These are phyloP conservation scores for Xanthoceras sorbifolium DNA, from an alignment of 345 rosid species.

Conservation along the genomic window DNA sequence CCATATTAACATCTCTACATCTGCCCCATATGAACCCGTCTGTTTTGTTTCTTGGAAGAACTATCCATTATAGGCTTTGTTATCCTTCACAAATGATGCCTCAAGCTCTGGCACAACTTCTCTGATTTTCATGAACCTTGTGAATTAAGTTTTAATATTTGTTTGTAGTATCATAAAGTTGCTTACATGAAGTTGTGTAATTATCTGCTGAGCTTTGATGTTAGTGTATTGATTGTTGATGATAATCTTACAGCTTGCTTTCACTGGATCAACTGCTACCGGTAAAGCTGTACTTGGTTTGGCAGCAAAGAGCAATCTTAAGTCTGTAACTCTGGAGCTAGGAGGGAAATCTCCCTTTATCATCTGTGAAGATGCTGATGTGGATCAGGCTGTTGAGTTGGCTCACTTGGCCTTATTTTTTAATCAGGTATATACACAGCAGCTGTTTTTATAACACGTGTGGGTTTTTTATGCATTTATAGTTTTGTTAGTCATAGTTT, in stretches of 20 bases:
- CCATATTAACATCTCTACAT: not conserved
- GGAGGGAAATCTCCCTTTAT: constrained; percentile 99
- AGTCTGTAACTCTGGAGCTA: constrained; percentile 89
- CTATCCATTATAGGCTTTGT: not conserved
- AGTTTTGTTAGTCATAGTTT: constrained; percentile 4
- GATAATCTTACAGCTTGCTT: constrained; percentile 64
- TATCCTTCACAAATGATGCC: not conserved
- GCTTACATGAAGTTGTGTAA: not conserved
- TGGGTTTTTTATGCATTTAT: not conserved
- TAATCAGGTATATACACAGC: constrained; percentile 64
- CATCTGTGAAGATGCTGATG: constrained; percentile 91
- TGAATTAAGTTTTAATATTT: not conserved
- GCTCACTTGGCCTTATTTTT: constrained; percentile 90
- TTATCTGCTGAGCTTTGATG: not conserved
- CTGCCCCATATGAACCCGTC: not conserved
- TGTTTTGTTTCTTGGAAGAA: not conserved
- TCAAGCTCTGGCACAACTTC: not conserved
- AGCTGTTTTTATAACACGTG: not conserved
- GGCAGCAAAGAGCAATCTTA: constrained; percentile 87
- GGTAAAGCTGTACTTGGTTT: constrained; percentile 70
- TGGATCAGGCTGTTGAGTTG: constrained; percentile 80
- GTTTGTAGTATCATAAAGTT: not conserved
- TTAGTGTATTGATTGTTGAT: not conserved
- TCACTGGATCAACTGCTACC: constrained; percentile 85
- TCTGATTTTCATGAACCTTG: not conserved